Evolutionary conservation across 306 rosid species (phyloP), one percentile per base, ranked within the genome.

Genomic region (Quercus aquifolioides): DNA sequence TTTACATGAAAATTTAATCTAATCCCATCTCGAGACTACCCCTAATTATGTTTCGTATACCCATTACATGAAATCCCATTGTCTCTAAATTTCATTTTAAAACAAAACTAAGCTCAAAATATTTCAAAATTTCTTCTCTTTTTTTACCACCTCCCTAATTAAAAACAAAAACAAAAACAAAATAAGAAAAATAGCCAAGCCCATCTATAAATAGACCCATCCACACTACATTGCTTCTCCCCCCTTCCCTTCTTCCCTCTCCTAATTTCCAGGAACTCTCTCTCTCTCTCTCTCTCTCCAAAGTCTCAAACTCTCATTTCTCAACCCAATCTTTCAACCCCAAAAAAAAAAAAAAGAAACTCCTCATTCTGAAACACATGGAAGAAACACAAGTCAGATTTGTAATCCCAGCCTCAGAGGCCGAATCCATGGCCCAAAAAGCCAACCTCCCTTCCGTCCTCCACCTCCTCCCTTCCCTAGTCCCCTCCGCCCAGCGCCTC

Each of bases 381-480:
- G 95, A 84, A 13, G 54, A 49, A 11, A 12, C 17, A 1, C 54
- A 11, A 49, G 90, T 89, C 68, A 84, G 78, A 69, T 95, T 95
- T 82, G 78, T 88, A 63, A 95, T 95, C 60, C 72, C 87, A 83
- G 77, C 94, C 9, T 21, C 85, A 4, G 84, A 90, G 55, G 92
- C 85, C 46, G 77, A 89, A 74, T 68, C 92, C 60, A 68, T 87
- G 90, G 92, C 94, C 2, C 25, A 75, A 55, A 31, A 80, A 2
- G 62, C 89, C 1, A 76, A 69, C 17, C 74, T 82, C 69, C 54
- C 54, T 10, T 69, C 90, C 21, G 55, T 85, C 62, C 79, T 71
- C 60, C 67, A 85, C 18, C 86, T 91, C 74, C 97, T 91, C 70
- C 91, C 92, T 0, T 80, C 85, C 38, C 87, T 95, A 1, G 96